Base-by-base conservation (phyloP, 2,329 filamentous ascomycete species). In the Calonectria hongkongensis region DNA sequence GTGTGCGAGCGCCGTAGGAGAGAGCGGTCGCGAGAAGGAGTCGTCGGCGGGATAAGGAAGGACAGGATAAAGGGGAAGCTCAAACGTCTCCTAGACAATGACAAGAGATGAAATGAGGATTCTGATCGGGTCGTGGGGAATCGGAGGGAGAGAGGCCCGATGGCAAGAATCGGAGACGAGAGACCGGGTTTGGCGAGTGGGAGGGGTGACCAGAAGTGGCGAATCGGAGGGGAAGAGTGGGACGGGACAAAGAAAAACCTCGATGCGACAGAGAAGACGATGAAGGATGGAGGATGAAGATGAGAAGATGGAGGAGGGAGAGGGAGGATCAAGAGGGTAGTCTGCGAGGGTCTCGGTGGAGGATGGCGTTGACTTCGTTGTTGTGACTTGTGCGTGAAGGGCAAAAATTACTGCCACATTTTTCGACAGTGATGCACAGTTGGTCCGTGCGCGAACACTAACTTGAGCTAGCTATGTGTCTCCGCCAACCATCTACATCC, bases 151-250 rank as follows among this genome's bases (percentile, higher is more conserved):
- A 41, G 58, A 67, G 64, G 67, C 71, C 66, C 70, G 76, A 75
- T 76, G 73, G 68, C 74, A 73, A 72, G 41, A 72, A 56, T 73
- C 66, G 67, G 70, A 74, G 76, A 69, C 72, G 64, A 77, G 73
- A 64, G 68, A 72, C 62, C 43, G 58, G 63, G 68, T 71, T 56
- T 70, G 51, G 51, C 56, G 62, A 70, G 39, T 50, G 72, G 75
- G 78, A 79, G 76, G 78, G 74, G 78, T 69, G 78, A 74, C 64
- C 58, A 74, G 73, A 56, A 9, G 76, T 73, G 66, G 75, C 70
- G 68, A 73, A 71, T 65, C 73, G 65, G 66, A 68, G 45, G 48
- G 48, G 56, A 68, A 51, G 66, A 62, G 67, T 63, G 60, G 33
- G 54, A 21, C 63, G 67, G 64, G 72, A 70, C 65, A 68, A 72